Percentiles rank a stretch among this genome's conserved stretches.
Conservation (phyloP, 176 grass and related monocot species). For the Cymbopogon citratus region DNA sequence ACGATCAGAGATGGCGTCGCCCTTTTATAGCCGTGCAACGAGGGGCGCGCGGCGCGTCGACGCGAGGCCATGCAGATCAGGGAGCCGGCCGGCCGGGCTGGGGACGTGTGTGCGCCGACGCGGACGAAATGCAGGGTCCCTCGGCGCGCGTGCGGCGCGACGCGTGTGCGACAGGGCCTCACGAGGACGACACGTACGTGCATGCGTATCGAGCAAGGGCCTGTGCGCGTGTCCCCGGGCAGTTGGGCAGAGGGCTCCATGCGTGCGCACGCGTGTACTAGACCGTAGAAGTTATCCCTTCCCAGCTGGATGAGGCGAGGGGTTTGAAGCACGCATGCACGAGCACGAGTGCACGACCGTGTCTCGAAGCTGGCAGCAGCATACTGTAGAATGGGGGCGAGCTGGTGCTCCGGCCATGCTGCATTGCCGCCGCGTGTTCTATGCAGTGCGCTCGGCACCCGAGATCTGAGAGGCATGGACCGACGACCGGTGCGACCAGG, state of each 20-base stretch:
- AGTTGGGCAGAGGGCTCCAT: neutral
- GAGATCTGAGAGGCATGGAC: neutral
- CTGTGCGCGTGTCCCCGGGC: no score
- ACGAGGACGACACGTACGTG: slow-evolving; percentile 15
- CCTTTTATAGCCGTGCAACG: slow-evolving; percentile 2
- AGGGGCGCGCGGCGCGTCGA: neutral
- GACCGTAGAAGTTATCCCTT: no score
- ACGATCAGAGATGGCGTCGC: neutral
- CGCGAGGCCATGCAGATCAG: neutral
- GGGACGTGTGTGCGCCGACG: slow-evolving; percentile 25
- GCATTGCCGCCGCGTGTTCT: slow-evolving; percentile 7
- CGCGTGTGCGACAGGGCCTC: neutral
- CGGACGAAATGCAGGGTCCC: neutral
- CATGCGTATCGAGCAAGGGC: no score
- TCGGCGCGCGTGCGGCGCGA: neutral
- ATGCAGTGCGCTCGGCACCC: neutral
- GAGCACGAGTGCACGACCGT: neutral
- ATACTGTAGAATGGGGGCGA: neutral
- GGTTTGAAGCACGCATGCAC: no score
- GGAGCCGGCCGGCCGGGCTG: neutral
- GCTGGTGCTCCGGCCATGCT: neutral
- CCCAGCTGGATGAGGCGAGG: no score
- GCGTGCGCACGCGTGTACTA: neutral
- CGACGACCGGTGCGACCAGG: neutral
- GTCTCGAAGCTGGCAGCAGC: no score